A percentile compares a stretch with the other conserved stretches of the same genome.
Evolutionary conservation across 2,329 filamentous ascomycete genomes (phyloP).

Genomic region (Fusarium albosuccineum): DNA sequence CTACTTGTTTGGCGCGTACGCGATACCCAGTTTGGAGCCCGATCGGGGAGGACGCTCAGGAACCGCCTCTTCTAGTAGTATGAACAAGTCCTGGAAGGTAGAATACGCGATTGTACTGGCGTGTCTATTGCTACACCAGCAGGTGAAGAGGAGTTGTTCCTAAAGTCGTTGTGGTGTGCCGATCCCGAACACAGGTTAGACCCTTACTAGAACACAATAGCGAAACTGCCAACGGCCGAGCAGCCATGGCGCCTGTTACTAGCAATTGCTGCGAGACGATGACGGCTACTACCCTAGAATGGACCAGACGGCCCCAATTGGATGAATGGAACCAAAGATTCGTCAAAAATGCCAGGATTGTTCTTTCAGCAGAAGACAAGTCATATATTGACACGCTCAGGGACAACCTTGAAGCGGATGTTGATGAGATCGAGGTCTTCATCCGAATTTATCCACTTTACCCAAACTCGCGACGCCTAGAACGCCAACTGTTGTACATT

Average conservation of each 20-base stretch:
- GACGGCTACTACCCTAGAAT: background rate
- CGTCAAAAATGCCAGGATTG: background rate
- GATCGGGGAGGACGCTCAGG: too few relatives aligned
- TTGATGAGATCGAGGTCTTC: background rate
- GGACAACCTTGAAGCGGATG: background rate
- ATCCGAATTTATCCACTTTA: background rate
- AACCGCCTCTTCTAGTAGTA: too few relatives aligned
- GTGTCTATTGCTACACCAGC: background rate
- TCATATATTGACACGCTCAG: background rate
- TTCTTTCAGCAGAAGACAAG: background rate
- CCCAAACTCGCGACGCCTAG: background rate
- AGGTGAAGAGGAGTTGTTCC: background rate
- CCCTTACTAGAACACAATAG: background rate
- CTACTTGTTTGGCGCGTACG: too few relatives aligned
- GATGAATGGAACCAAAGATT: slow-evolving; percentile 11
- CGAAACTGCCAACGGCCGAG: background rate
- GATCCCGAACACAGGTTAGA: background rate
- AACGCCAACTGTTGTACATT: too few relatives aligned
- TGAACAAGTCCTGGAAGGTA: too few relatives aligned
- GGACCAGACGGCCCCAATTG: background rate
- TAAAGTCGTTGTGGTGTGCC: background rate
- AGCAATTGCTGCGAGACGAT: background rate
- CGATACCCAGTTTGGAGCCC: too few relatives aligned
- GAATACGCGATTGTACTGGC: too few relatives aligned
- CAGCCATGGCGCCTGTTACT: background rate